Percentiles rank a stretch among this genome's conserved stretches.
Conservation (phyloP, 768 basidiomycete genomes). For the Mycena kentingensis region DNA sequence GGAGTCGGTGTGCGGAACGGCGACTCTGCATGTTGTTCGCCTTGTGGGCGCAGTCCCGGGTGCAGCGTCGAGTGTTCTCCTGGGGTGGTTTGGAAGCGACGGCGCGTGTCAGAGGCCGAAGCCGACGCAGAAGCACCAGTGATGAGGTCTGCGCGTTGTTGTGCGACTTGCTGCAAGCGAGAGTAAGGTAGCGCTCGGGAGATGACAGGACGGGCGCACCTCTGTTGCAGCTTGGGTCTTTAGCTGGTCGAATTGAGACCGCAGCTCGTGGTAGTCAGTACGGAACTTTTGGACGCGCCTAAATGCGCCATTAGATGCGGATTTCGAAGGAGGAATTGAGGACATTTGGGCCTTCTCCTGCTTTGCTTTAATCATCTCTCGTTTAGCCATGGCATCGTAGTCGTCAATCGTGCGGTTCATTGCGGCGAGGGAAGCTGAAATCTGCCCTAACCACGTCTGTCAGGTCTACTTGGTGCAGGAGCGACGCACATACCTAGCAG, state of each 20-base stretch:
- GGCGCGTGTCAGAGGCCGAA: constrained; percentile 61
- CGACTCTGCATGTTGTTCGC: constrained; percentile 69
- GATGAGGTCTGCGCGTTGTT: constrained; percentile 68
- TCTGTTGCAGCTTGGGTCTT: constrained; percentile 60
- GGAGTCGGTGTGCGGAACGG: constrained; percentile 73
- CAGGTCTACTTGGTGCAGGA: constrained; percentile 18
- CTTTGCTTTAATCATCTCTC: constrained; percentile 95
- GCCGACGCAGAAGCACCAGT: constrained; percentile 43
- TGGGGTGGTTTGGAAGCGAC: constrained; percentile 59
- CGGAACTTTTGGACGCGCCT: constrained; percentile 95
- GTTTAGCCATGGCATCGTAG: constrained; percentile 94
- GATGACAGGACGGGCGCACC: constrained; percentile 34
- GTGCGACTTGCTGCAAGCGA: constrained; percentile 52
- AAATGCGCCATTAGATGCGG: constrained; percentile 7
- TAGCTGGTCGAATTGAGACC: constrained; percentile 76
- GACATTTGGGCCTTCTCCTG: constrained; percentile 95
- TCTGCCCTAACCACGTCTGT: constrained; percentile 72
- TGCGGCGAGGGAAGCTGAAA: constrained; percentile 94
- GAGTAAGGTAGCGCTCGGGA: neutral
- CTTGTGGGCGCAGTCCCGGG: constrained; percentile 50
- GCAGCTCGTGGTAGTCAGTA: constrained; percentile 80
- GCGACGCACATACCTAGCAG: constrained; percentile 67
- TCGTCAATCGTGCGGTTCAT: constrained; percentile 95
- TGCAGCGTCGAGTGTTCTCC: constrained; percentile 54
- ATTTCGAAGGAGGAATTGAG: constrained; percentile 26